phyloP scores from a whole-genome alignment of 495 filamentous ascomycete species.

The Podospora appendiculata region DNA sequence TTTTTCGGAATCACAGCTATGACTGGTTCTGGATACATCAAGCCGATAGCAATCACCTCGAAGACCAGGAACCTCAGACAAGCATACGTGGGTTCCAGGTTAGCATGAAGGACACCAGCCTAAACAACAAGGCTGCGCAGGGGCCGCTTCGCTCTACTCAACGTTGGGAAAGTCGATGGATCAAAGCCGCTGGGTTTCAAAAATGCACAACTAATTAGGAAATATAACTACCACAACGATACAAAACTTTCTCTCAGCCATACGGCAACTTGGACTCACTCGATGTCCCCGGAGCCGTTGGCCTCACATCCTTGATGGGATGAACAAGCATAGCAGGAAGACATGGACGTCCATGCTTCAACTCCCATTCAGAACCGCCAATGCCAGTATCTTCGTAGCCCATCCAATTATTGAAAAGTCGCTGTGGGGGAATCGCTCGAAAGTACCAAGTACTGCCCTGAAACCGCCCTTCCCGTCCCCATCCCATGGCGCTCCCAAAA shows the following conservation, averaged over 20 bases:
- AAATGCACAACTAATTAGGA: no score
- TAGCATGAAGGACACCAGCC: no score
- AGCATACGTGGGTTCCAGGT: no score
- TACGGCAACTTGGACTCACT: conserved; percentile 22
- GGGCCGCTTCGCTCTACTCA: no score
- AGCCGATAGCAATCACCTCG: no score
- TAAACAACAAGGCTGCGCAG: no score
- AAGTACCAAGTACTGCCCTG: conserved; percentile 54
- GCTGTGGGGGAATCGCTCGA: conserved; percentile 40
- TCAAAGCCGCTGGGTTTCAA: neutral
- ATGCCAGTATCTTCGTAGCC: conserved; percentile 46
- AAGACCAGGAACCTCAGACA: no score
- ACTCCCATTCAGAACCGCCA: conserved; percentile 47
- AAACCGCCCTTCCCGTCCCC: conserved; percentile 47
- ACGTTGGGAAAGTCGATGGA: neutral
- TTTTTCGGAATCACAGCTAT: no score
- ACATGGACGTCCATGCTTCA: conserved; percentile 40
- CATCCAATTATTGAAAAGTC: conserved; percentile 57
- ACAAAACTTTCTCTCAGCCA: neutral
- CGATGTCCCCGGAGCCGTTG: conserved; percentile 30
- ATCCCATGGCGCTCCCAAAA: conserved; percentile 41
- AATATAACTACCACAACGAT: no score
- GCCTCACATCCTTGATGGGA: conserved; percentile 44
- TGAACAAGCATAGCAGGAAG: conserved; percentile 50
- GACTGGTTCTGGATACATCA: no score